Evolutionary conservation across 1,284 basidiomycete species (phyloP), one percentile per base, ranked within the genome.

Genomic region (Pseudomicrostroma phylloplanum): DNA sequence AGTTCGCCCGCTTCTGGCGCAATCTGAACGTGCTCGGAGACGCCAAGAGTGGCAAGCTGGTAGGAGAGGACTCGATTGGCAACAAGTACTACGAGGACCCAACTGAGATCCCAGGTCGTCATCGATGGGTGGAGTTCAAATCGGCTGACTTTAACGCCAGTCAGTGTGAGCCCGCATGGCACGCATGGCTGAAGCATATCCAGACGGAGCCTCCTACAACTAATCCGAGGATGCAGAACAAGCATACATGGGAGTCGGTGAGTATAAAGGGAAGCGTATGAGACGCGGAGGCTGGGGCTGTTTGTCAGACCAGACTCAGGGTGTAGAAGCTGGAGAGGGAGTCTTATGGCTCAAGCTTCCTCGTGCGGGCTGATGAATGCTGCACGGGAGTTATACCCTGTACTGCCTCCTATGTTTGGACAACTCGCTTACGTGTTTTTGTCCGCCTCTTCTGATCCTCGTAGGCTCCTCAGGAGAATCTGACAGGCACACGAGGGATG

Each of bases 81-180:
- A 78, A 78, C 74, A 73, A 70, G 57, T 78, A 63, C 66, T 78
- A 74, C 70, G 77, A 78, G 59, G 74, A 78, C 67, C 65, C 71
- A 40, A 54, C 75, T 12, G 77, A 78, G 63, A 63, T 73, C 56
- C 67, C 68, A 42, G 64, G 75, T 54, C 65, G 77, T 13, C 73
- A 76, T 60, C 66, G 77, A 51, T 78, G 77, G 77, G 71, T 78
- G 17, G 77, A 78, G 64, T 78, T 68, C 49, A 67, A 69, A 57
- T 62, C 71, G 48, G 68, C 67, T 64, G 76, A 78, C 62, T 68
- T 65, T 55, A 74, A 75, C 67, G 69, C 68, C 25, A 68, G 69
- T 4, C 75, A 77, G 63, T 65, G 75, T 9, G 77, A 77, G 43
- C 77, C 77, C 6, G 56, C 69, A 21, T 78, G 77, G 77, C 74